Base-by-base conservation (phyloP, 495 filamentous ascomycete genomes). In the Xanthoparmelia taractica region DNA sequence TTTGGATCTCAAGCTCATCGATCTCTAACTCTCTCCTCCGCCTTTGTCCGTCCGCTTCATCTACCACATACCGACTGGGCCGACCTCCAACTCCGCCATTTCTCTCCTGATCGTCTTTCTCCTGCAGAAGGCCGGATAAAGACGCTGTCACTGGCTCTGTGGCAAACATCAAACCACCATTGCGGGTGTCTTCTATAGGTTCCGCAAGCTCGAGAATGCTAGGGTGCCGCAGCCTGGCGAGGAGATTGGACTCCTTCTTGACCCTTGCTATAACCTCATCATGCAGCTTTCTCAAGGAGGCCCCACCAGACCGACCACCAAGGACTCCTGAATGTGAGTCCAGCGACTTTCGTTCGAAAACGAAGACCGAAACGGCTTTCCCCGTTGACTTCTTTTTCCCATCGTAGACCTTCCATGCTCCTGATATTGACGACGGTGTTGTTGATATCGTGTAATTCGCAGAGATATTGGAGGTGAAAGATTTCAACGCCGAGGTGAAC, bases 1-100 rank as follows among this genome's bases (percentile, higher is more conserved):
- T 97, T 73, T 97, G 94, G 66, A 97, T 94, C 73, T 98, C 94
- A 66, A 98, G 76, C 75, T 98, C 94, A 71, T 98, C 95, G 63
- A 98, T 92, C 71, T 97, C 94, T 3, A 96, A 67, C 70, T 97
- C 95, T 65, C 90, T 82, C 66, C 91, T 78, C 69, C 85, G 79
- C 63, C 87, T 81, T 18, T 79, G 81, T 31, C 89, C 91, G 58
- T 91, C 86, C 2, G 85, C 78, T 63, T 92, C 88, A 72, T 94
- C 90, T 15, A 87, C 85, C 64, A 93, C 89, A 77, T 87, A 92
- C 43, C 91, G 87, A 70, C 88, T 89, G 25, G 84, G 74, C 65
- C 90, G 79, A 17, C 89, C 84, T 50, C 87, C 85, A 12, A 84
- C 77, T 8, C 84, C 83, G 20, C 84, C 82, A 8, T 76, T 74